Evolutionary conservation across 2,329 filamentous ascomycete genomes (phyloP).

Genomic region (Fusarium verticillioides): DNA sequence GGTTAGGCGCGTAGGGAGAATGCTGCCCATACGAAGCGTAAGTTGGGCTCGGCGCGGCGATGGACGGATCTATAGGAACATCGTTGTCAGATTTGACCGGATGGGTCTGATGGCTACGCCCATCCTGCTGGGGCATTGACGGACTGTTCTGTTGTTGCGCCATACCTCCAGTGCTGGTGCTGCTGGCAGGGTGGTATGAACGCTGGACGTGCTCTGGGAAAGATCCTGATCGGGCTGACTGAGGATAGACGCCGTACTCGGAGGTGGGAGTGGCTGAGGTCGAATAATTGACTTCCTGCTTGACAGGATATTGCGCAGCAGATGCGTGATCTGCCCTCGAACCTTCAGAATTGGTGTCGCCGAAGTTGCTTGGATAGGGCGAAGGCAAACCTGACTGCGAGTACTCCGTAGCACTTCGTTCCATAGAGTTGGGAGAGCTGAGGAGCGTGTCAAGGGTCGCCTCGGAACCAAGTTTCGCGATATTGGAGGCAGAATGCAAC

Average conservation of each 20-base stretch:
- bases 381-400: conserved; percentile 89
- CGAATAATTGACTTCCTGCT: conserved; percentile 83
- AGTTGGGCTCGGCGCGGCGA: conserved; percentile 90
- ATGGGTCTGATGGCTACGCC: conserved; percentile 78
- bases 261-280: conserved; percentile 86
- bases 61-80: conserved; percentile 99
- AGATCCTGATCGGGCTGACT: conserved; percentile 80
- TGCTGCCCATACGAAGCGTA: conserved; percentile 82
- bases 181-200: conserved; percentile 81
- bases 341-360: conserved; percentile 84
- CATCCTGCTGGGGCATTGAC: conserved; percentile 90
- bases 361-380: conserved; percentile 73
- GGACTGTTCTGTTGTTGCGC: conserved; percentile 97
- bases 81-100: conserved; percentile 93
- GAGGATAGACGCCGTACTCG: conserved; percentile 84
- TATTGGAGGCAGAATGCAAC: conserved; percentile 36
- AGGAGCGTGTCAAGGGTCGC: conserved; percentile 43
- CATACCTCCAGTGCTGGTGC: conserved; percentile 85
- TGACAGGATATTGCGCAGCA: conserved; percentile 88
- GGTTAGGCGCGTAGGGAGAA: conserved; percentile 85
- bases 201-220: conserved; percentile 91
- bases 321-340: conserved; percentile 89
- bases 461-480: conserved; percentile 42
- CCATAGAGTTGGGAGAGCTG: conserved; percentile 58
- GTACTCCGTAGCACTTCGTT: conserved; percentile 77